phyloP scores from a whole-genome alignment of 1,139 yeast species.

The Nakaseomyces sp. region DNA sequence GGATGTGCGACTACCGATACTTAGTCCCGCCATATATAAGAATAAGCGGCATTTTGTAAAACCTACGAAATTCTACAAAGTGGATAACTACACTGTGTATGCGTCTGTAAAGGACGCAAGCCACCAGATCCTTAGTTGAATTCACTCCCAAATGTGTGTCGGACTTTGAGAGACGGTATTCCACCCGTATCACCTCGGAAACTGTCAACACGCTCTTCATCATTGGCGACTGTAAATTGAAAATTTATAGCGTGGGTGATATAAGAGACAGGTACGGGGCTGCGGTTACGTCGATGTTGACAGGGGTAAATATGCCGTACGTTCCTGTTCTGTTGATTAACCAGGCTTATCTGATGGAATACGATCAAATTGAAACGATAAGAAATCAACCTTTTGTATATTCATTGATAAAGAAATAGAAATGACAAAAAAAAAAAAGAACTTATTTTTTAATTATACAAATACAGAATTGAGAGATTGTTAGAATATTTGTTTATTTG shows the following conservation, averaged over 20 bases:
- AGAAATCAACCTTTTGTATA: slow-evolving; percentile 9
- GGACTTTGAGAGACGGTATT: slow-evolving; percentile 15
- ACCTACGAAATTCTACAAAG: slow-evolving; percentile 16
- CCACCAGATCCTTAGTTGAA: slow-evolving; percentile 20
- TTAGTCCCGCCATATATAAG: slow-evolving; percentile 10
- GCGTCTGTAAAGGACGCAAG: slow-evolving; percentile 17
- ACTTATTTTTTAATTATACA: not conserved
- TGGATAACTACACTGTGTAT: slow-evolving; percentile 16
- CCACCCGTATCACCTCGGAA: slow-evolving; percentile 18
- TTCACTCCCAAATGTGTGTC: slow-evolving; percentile 20
- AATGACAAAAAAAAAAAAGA: not conserved
- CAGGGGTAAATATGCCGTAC: not conserved
- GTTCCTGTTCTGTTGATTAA: slow-evolving; percentile 14
- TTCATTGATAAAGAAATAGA: not conserved
- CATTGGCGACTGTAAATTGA: slow-evolving; percentile 15
- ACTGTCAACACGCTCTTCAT: slow-evolving; percentile 17
- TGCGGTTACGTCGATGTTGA: not conserved
- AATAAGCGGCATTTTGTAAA: slow-evolving; percentile 15
- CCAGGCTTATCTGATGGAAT: slow-evolving; percentile 16
- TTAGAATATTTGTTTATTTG: not conserved
- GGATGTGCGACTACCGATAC: slow-evolving; percentile 10
- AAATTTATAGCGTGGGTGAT: slow-evolving; percentile 8
- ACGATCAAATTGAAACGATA: slow-evolving; percentile 19
- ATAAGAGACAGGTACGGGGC: slow-evolving; percentile 7
- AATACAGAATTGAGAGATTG: too few relatives aligned